Evolutionary conservation across 2,329 filamentous ascomycete genomes (phyloP), one percentile per base, ranked within the genome.

Genomic region (Stenocarpella maydis): DNA sequence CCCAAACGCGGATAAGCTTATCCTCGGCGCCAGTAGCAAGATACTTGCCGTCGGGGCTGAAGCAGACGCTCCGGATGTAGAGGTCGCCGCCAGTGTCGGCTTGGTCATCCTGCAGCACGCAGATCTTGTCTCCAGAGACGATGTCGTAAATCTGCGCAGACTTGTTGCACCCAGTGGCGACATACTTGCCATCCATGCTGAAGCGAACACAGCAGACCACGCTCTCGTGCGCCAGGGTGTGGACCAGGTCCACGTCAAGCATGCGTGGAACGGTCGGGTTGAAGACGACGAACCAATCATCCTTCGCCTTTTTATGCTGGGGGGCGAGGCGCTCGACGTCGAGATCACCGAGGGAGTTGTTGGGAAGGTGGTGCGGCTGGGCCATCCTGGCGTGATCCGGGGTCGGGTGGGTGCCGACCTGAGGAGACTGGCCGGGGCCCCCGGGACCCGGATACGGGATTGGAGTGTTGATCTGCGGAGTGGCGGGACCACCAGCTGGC

Each of bases 111-210:
- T 97, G 94, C 41, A 98, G 85, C 70, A 96, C 91, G 74, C 93
- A 96, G 65, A 98, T 90, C 79, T 95, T 96, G 74, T 93, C 89
- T 68, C 96, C 96, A 19, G 89, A 92, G 75, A 89, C 87, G 50
- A 98, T 95, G 74, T 99, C 96, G 80, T 96, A 99, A 76, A 99
- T 99, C 81, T 98, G 95, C n/a, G 96, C 96, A n/a, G 94, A 97
- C 73, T 95, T 87, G 81, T 99, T 99, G 86, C 96, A 98, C 52
- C 96, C 96, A 6, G 96, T 99, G 9, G 96, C 96, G 67, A 99
- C 92, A 75, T 93, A 98, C 78, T 97, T 95, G 74, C 96, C 96
- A 77, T 99, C 96, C 67, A 92, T 89, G 79, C 95, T 98, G 85
- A 99, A 99, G 69, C 96, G 89, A 43, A 99, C 96, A 79, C 96